Conservation (phyloP, 1,139 yeast genomes). For the Meyerozyma athensensis region DNA sequence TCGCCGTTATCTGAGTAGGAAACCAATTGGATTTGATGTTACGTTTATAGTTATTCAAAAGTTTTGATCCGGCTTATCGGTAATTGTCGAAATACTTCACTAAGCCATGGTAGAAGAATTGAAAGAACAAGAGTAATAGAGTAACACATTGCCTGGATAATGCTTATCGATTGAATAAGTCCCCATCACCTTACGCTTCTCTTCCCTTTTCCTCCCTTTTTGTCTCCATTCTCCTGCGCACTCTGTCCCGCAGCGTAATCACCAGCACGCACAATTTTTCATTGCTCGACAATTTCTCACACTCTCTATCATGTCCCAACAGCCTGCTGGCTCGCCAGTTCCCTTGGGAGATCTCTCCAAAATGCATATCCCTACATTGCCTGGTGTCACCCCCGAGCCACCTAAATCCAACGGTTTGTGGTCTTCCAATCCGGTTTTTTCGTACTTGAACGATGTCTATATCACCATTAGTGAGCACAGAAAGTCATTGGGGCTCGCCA, state of each 20-base stretch:
- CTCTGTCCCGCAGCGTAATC: background rate
- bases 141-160: too few relatives aligned
- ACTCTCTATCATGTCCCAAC: slow-evolving; percentile 11
- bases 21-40: too few relatives aligned
- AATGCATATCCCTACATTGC: slow-evolving; percentile 52
- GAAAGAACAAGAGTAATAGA: too few relatives aligned
- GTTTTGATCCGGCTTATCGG: too few relatives aligned
- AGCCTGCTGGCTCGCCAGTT: slow-evolving; percentile 23
- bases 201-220: background rate
- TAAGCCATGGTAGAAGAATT: too few relatives aligned
- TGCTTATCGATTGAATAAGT: too few relatives aligned
- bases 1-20: too few relatives aligned
- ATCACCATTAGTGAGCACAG: slow-evolving; percentile 73
- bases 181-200: too few relatives aligned
- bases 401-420: slow-evolving; percentile 58
- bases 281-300: slow-evolving; percentile 2
- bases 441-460: slow-evolving; percentile 76
- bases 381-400: slow-evolving; percentile 48
- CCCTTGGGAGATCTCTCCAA: slow-evolving; percentile 52
- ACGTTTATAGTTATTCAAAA: too few relatives aligned
- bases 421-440: slow-evolving; percentile 83
- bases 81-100: too few relatives aligned
- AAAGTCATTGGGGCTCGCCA: slow-evolving; percentile 70
- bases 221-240: background rate
- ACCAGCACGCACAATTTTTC: slow-evolving; percentile 3